These are phyloP conservation scores for Pichia cabralensis DNA, from an alignment of 805 yeast genomes.

Conservation along the genomic window DNA sequence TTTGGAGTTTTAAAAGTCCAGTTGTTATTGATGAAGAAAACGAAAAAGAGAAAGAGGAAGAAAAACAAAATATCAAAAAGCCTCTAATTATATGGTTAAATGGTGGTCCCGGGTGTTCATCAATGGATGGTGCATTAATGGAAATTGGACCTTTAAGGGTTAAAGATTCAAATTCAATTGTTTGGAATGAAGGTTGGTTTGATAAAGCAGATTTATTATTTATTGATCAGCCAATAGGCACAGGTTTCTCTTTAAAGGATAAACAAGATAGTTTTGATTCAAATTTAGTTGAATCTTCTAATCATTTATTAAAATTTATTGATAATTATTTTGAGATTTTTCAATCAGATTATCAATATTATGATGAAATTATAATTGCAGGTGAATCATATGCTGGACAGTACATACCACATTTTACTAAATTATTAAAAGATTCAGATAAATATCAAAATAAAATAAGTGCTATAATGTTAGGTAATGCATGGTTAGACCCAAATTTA, in stretches of 20 bases:
- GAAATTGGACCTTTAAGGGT: constrained; percentile 86
- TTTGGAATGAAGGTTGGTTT: constrained; percentile 71
- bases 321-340: constrained; percentile 56
- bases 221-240: constrained; percentile 92
- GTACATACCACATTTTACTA: constrained; percentile 82
- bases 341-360: constrained; percentile 54
- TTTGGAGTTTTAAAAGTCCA: constrained; percentile 84
- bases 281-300: constrained; percentile 48
- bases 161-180: constrained; percentile 26
- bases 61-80: too few species aligned
- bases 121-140: constrained; percentile 93
- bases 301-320: constrained; percentile 56
- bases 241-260: constrained; percentile 67
- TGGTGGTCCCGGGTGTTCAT: constrained; percentile 98
- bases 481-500: constrained; percentile 84
- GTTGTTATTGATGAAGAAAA: too few species aligned
- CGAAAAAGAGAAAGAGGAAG: too few species aligned
- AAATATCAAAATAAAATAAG: constrained; percentile 33
- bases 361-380: constrained; percentile 56
- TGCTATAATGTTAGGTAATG: constrained; percentile 80
- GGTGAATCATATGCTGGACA: constrained; percentile 98
- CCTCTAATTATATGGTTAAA: constrained; percentile 78
- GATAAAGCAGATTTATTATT: constrained; percentile 68
- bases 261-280: constrained; percentile 35
- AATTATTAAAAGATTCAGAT: constrained; percentile 42